These are phyloP conservation scores for Emericellopsis terricola DNA, from an alignment of 495 filamentous ascomycete species.

Conservation along the genomic window DNA sequence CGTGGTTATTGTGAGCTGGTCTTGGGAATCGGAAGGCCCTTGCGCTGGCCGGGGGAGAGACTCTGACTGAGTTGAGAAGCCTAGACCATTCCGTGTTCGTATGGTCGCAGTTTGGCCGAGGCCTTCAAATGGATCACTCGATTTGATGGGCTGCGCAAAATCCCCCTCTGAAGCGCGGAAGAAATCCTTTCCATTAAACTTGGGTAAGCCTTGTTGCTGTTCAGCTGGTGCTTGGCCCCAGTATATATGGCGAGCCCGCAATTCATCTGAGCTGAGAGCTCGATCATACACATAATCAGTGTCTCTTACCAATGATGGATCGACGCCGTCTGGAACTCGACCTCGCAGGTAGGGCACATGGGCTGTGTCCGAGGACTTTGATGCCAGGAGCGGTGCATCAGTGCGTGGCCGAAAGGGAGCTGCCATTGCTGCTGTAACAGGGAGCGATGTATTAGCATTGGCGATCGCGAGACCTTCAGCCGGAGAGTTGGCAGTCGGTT, in stretches of 20 bases:
- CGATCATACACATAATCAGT: slow-evolving; percentile 27
- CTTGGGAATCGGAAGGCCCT: neutral
- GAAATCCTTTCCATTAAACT: slow-evolving; percentile 38
- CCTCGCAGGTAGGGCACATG: slow-evolving; percentile 24
- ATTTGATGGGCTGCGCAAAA: neutral
- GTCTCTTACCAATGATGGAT: slow-evolving; percentile 12
- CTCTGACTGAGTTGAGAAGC: neutral
- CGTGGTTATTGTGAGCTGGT: neutral
- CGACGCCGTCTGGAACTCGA: slow-evolving; percentile 17
- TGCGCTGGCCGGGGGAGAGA: neutral
- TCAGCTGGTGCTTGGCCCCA: slow-evolving; percentile 27
- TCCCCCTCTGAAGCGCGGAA: slow-evolving; percentile 21
- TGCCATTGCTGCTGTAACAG: slow-evolving; percentile 11
- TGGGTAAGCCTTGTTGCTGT: slow-evolving; percentile 27
- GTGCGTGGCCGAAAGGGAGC: slow-evolving; percentile 13
- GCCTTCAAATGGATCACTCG: neutral
- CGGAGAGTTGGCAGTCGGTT: neutral
- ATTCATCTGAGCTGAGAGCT: slow-evolving; percentile 28
- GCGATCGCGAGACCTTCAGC: neutral
- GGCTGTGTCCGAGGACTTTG: neutral
- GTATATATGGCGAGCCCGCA: slow-evolving; percentile 27
- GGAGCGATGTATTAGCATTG: slow-evolving; percentile 1
- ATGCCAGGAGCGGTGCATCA: neutral
- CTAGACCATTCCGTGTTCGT: neutral
- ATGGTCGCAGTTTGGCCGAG: neutral